A percentile compares a stretch with the other conserved stretches of the same genome.
Conservation (phyloP, 1,284 basidiomycete species). For the Farysia itapuensis region DNA sequence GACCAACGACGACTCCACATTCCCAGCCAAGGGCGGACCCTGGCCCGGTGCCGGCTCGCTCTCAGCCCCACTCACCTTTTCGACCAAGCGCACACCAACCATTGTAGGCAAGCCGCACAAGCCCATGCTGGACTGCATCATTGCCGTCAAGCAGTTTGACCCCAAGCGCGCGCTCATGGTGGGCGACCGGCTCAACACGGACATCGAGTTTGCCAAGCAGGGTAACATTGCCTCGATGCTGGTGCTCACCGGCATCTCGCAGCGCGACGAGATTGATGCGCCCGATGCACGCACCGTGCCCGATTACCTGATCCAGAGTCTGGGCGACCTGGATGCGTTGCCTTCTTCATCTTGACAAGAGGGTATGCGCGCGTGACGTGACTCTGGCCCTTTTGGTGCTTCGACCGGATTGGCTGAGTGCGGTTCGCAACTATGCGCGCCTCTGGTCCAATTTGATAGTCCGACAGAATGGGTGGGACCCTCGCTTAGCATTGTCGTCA, state of each 20-base stretch:
- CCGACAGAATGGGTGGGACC: too few relatives aligned
- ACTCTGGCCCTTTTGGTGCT: too few relatives aligned
- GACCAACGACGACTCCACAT: constrained; percentile 91
- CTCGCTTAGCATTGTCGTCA: too few relatives aligned
- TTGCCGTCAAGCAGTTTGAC: constrained; percentile 72
- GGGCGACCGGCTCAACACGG: constrained; percentile 91
- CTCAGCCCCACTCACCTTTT: constrained; percentile 77
- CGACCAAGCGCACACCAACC: constrained; percentile 70
- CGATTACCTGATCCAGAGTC: constrained; percentile 47
- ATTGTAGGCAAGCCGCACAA: constrained; percentile 87
- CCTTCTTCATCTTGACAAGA: too few relatives aligned
- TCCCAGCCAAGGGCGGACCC: constrained; percentile 75
- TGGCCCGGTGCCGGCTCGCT: constrained; percentile 80
- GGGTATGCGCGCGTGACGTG: too few relatives aligned
- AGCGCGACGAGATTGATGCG: constrained; percentile 62
- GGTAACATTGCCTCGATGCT: constrained; percentile 84
- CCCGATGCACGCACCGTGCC: constrained; percentile 62
- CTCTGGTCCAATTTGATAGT: too few relatives aligned
- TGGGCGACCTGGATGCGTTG: constrained; percentile 50
- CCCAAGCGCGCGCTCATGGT: constrained; percentile 86
- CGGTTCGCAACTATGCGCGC: too few relatives aligned
- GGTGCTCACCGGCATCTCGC: constrained; percentile 77
- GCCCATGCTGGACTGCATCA: constrained; percentile 92
- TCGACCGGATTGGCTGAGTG: too few relatives aligned
- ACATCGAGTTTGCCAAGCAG: constrained; percentile 85